A percentile compares a stretch with the other conserved stretches of the same genome.
These are phyloP conservation scores for Ophidiomyces ophidiicola DNA, from an alignment of 2,329 filamentous ascomycete species.

Conservation along the genomic window DNA sequence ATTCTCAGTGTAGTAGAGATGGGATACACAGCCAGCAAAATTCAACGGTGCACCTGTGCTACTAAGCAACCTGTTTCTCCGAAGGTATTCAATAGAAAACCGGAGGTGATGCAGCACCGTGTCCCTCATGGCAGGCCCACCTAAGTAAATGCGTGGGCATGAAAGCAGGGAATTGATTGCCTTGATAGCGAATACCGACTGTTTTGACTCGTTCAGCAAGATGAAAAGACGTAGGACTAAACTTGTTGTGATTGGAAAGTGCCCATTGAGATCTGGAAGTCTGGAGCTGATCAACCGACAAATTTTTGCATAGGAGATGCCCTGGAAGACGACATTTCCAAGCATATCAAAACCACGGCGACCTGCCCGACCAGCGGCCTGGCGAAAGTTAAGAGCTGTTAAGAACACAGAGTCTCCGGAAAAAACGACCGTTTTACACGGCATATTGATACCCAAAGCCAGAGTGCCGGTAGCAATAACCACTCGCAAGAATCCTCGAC, in stretches of 20 bases:
- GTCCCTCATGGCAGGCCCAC: slow-evolving; percentile 54
- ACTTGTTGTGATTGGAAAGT: slow-evolving; percentile 66
- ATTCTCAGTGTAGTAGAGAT: slow-evolving; percentile 67
- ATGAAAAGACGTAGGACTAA: slow-evolving; percentile 57
- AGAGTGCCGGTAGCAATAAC: slow-evolving; percentile 66
- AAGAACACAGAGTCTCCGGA: slow-evolving; percentile 60
- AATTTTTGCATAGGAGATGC: slow-evolving; percentile 48
- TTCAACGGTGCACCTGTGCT: slow-evolving; percentile 53
- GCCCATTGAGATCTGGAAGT: slow-evolving; percentile 60
- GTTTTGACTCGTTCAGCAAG: slow-evolving; percentile 53
- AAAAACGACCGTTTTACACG: slow-evolving; percentile 71
- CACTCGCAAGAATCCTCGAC: slow-evolving; percentile 56
- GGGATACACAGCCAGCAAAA: slow-evolving; percentile 57
- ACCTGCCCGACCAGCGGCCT: slow-evolving; percentile 64
- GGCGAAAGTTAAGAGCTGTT: slow-evolving; percentile 63
- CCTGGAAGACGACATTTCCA: slow-evolving; percentile 69
- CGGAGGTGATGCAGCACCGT: slow-evolving; percentile 63
- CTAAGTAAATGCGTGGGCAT: slow-evolving; percentile 57
- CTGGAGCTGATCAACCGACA: slow-evolving; percentile 59
- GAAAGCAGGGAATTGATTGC: slow-evolving; percentile 56
- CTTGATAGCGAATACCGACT: slow-evolving; percentile 48
- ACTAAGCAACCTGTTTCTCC: slow-evolving; percentile 54
- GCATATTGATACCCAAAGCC: slow-evolving; percentile 70
- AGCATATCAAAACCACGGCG: slow-evolving; percentile 69
- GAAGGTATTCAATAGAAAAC: slow-evolving; percentile 70